Conservation (phyloP, 108 stramenopile species). For the Cylindrotheca fusiformis region DNA sequence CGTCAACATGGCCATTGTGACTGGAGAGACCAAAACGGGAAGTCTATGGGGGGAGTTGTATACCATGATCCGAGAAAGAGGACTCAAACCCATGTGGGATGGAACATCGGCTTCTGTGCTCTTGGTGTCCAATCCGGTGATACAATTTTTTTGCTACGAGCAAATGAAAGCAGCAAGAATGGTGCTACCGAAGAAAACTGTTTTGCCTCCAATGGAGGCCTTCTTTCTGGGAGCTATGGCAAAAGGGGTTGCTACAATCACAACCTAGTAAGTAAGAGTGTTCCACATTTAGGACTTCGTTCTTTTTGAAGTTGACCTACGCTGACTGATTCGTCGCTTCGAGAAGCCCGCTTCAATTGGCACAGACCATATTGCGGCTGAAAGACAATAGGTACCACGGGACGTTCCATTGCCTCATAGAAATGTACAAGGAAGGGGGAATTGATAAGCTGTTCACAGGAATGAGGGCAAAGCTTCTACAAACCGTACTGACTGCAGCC, state of each 20-base stretch:
- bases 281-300: no score
- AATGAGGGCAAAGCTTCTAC: conserved; percentile 88
- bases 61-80: conserved; percentile 38
- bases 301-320: no score
- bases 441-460: conserved; percentile 70
- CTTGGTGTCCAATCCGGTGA: conserved; percentile 92
- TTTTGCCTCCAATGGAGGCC: conserved; percentile 65
- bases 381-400: conserved; percentile 43
- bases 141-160: conserved; percentile 91
- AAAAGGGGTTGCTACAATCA: conserved; percentile 84
- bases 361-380: conserved; percentile 40
- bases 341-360: conserved; percentile 69
- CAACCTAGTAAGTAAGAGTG: conserved; percentile 72
- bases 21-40: conserved; percentile 30
- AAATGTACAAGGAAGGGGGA: conserved; percentile 66
- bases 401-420: conserved; percentile 64
- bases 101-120: conserved; percentile 81
- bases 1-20: conserved; percentile 67
- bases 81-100: conserved; percentile 57
- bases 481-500: conserved; percentile 88
- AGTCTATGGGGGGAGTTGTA: conserved; percentile 41
- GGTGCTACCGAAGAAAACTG: not conserved
- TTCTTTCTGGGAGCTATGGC: conserved; percentile 87
- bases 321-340: no score
- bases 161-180: conserved; percentile 50